Evolutionary conservation across 768 basidiomycete species (phyloP), one percentile per base, ranked within the genome.

Genomic region (Mycena floridula): DNA sequence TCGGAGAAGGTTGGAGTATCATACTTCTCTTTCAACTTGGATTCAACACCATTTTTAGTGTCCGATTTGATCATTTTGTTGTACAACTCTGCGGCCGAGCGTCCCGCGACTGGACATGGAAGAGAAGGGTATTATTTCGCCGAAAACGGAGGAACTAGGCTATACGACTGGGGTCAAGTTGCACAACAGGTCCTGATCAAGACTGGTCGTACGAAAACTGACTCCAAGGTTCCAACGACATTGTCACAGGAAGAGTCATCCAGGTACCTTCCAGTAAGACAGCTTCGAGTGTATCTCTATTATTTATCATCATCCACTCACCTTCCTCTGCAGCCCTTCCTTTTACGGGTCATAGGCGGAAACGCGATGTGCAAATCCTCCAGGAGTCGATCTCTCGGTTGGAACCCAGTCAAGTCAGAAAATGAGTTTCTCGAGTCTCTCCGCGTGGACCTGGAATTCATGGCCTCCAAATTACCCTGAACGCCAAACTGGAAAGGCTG

Each of bases 141-240:
- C 27, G 54, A 45, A 36, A 25, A 44, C 21, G 53, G 49, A 27
- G 58, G 59, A 47, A 42, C 55, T 43, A 43, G 30, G 21, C 13
- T 46, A 41, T 43, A 45, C 21, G 56, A 57, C 22, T 44, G 55
- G 9, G 37, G 40, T 5, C 40, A 40, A 22, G 45, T 40, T 12
- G 28, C 7, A 4, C 48, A 52, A 9, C 25, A 48, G 22, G 59
- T 9, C 25, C 48, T 21, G 50, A 49, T 5, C 11, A 43, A 40
- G 23, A 48, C 47, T 0, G 49, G 27, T 8, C 57, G 48, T 42
- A 50, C 55, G 18, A 62, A 68, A n/a, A n/a, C n/a, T n/a, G n/a
- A n/a, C n/a, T n/a, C n/a, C n/a, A n/a, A n/a, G n/a, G n/a, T n/a
- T 44, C 64, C 67, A 11, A 64, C 63, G 8, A 0, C 62, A 15